These are phyloP conservation scores for Fusarium siculi DNA, from an alignment of 2,329 filamentous ascomycete species.

Conservation along the genomic window DNA sequence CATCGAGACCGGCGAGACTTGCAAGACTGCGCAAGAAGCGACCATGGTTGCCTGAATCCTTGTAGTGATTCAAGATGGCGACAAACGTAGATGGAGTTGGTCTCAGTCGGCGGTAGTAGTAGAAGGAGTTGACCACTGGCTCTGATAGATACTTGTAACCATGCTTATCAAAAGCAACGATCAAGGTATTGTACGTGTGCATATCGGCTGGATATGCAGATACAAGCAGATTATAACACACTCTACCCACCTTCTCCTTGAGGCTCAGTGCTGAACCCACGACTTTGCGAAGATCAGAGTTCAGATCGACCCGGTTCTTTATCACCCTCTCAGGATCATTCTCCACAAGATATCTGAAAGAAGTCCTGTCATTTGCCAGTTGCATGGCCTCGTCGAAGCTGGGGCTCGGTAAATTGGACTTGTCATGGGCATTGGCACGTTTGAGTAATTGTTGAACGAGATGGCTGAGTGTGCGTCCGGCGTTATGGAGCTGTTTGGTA, in stretches of 20 bases:
- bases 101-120: conserved; percentile 55
- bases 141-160: conserved; percentile 62
- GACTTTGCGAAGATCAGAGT: conserved; percentile 46
- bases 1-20: conserved; percentile 58
- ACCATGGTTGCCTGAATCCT: conserved; percentile 52
- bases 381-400: conserved; percentile 46
- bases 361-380: conserved; percentile 28
- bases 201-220: conserved; percentile 71
- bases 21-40: conserved; percentile 58
- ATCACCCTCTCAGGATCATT: conserved; percentile 43
- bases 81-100: conserved; percentile 62
- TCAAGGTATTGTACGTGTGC: conserved; percentile 76
- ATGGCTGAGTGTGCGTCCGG: conserved; percentile 40
- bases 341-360: conserved; percentile 42
- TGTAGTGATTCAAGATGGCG: conserved; percentile 63
- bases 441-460: conserved; percentile 47
- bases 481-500: conserved; percentile 43
- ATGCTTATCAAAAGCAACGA: conserved; percentile 70
- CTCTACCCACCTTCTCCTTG: conserved; percentile 51
- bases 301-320: conserved; percentile 44
- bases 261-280: conserved; percentile 40
- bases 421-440: conserved; percentile 41
- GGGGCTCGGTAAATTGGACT: conserved; percentile 35
- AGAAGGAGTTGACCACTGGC: conserved; percentile 63
- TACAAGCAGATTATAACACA: conserved; percentile 74